Conservation (phyloP, 2,329 filamentous ascomycete species). For the Curvularia sp. region DNA sequence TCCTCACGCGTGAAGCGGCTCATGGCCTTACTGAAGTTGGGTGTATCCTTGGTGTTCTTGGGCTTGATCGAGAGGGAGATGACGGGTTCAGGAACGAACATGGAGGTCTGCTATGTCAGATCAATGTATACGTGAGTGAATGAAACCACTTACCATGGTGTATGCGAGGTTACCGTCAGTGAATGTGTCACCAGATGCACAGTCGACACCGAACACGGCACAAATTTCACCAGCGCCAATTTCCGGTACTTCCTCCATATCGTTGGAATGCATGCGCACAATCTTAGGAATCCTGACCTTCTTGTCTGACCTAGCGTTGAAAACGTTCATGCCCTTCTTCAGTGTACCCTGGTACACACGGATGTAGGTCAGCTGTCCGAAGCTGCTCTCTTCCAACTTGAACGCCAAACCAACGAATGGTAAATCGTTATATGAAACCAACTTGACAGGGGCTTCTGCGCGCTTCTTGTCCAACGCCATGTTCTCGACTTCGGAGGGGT, state of each 20-base stretch:
- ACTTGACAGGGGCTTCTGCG: constrained; percentile 78
- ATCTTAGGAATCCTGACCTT: constrained; percentile 97
- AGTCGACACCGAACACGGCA: constrained; percentile 97
- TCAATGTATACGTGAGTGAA: constrained; percentile 3
- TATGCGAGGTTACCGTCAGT: constrained; percentile 92
- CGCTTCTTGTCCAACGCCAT: constrained; percentile 83
- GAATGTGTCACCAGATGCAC: constrained; percentile 96
- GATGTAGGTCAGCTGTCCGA: constrained; percentile 97
- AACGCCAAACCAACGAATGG: constrained; percentile 96
- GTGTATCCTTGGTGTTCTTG: constrained; percentile 87
- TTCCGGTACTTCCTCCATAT: constrained; percentile 96
- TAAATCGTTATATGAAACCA: constrained; percentile 90
- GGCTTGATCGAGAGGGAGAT: constrained; percentile 98
- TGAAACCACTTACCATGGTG: constrained; percentile 68
- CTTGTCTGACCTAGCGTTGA: constrained; percentile 92
- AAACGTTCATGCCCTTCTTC: constrained; percentile 86
- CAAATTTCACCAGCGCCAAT: constrained; percentile 97
- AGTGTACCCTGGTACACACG: constrained; percentile 95
- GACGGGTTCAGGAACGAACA: constrained; percentile 97
- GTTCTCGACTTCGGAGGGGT: constrained; percentile 89
- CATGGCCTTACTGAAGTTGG: constrained; percentile 98
- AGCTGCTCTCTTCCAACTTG: constrained; percentile 99
- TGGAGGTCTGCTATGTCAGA: constrained; percentile 67
- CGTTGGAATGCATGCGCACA: constrained; percentile 98
- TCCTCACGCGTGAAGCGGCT: constrained; percentile 98